A percentile compares a stretch with the other conserved stretches of the same genome.
These are phyloP conservation scores for Camptophora hylomeconis DNA, from an alignment of 2,329 filamentous ascomycete species.

Conservation along the genomic window DNA sequence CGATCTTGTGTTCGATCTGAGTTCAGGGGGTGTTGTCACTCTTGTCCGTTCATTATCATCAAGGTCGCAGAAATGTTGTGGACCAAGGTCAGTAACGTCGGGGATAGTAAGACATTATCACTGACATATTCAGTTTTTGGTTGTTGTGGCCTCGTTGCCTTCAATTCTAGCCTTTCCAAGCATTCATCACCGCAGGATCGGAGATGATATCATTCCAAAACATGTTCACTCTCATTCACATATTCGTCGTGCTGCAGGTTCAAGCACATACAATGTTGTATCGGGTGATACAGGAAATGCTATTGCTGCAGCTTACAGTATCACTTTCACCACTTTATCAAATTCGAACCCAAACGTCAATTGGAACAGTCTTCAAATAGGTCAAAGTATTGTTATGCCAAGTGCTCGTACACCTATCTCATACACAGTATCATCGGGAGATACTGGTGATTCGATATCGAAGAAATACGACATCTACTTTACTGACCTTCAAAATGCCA, in stretches of 20 bases:
- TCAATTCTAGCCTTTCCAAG: too few species aligned
- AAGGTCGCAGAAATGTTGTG: too few species aligned
- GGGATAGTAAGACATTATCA: too few species aligned
- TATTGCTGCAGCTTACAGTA: constrained; percentile 11
- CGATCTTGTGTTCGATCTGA: too few species aligned
- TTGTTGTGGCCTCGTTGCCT: too few species aligned
- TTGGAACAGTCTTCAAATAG: constrained; percentile 12
- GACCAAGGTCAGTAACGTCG: too few species aligned
- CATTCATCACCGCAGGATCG: too few species aligned
- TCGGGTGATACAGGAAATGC: constrained; percentile 13
- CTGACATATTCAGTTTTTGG: too few species aligned
- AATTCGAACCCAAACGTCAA: constrained; percentile 12
- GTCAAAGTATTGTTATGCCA: constrained; percentile 11
- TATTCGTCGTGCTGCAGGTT: neutral
- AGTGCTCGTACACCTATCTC: constrained; percentile 3
- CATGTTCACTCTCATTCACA: neutral
- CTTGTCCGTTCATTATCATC: too few species aligned
- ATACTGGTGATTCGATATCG: constrained; percentile 10
- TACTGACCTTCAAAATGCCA: constrained; percentile 7
- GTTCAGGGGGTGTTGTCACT: too few species aligned
- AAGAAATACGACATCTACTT: constrained; percentile 8
- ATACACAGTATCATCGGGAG: constrained; percentile 10
- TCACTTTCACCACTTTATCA: constrained; percentile 10
- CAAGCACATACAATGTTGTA: constrained; percentile 14
- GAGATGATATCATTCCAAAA: too few species aligned